Evolutionary conservation across 805 yeast species (phyloP), one percentile per base, ranked within the genome.

Genomic region (Pichia occidentalis): DNA sequence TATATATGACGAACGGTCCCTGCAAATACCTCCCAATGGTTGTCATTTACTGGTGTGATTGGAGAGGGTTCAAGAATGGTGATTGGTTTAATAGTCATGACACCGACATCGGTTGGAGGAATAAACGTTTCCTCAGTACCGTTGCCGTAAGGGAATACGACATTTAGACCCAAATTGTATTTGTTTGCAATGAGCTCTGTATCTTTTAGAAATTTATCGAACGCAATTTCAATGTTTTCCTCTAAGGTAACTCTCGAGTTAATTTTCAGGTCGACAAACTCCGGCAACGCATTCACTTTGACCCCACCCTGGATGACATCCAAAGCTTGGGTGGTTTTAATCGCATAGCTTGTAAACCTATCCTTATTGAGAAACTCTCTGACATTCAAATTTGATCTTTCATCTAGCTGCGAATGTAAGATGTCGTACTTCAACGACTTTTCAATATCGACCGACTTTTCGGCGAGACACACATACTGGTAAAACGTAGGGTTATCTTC

Each of bases 31-130:
- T 57, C 51, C 74, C 74, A 70, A 29, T 59, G 41, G 30, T 54
- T 49, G 7, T 83, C 82, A 0, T 79, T 62, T 1, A 67, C 52
- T 1, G 80, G 78, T 0, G 84, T 75, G 3, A 77, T 75, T 32
- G 71, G 75, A 1, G 76, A 70, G n/a, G 71, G 67, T 20, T 62
- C 67, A 21, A 71, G 50, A 2, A 36, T 41, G 12, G 39, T 43
- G 2, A 34, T 25, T 20, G 51, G 36, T 21, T 46, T 44, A 24
- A 56, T 33, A 2, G 37, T 42, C 34, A 53, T 43, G 7, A 36
- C 25, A 1, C 60, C 59, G 16, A 24, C 41, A 12, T 24, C 39
- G 1, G 51, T 46, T 25, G 58, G 47, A 6, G 79, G 47, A 3
- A 44, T 30, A 27, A 63, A 29, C 5, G 39, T 47, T 9, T 40